Base-by-base conservation (phyloP, 352 stramenopile genomes). In the Pythium plurisporium region DNA sequence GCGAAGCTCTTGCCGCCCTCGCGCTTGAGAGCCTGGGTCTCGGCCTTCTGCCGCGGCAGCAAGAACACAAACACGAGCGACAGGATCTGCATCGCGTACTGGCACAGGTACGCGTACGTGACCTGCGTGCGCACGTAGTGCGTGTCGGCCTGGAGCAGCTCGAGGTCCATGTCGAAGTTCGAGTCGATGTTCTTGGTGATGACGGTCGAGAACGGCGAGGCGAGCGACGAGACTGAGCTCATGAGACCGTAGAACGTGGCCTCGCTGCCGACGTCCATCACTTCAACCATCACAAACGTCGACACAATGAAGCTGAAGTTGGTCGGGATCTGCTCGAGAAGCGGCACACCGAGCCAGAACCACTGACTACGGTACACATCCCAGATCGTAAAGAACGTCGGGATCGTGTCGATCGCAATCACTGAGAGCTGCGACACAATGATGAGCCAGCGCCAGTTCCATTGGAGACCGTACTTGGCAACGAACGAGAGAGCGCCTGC, bases 191-290 rank as follows among this genome's bases (percentile, higher is more conserved):
- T 65, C 57, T 70, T 70, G 31, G 56, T 66, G 34, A 70, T 59
- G 14, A 66, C 57, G 4, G 43, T 68, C 20, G 64, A 59, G 37
- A 75, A 71, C 1, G 67, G 67, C 29, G 49, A 59, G 2, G 64
- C 64, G 12, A 75, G 45, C 19, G 61, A 64, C 17, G 48, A 64
- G n/a, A 72, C 64, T 2, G 64, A 64, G 29, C 48, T 58, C 19
- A 72, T 50, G n/a, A 75, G 54, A 20, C 67, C 67, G 44, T 72
- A 75, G 51, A 70, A 62, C 4, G 67, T 59, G 11, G 60, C 67
- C 37, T 75, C 67, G 46, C 60, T 69, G 52, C 64, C 64, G 5
- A 55, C 46, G 31, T 72, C 59, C 19, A 59, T 49, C 27, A 75
- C 29, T 30, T 75, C 67, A 17, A 75, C 47, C 31, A 62, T 67